Evolutionary conservation across 352 stramenopile species (phyloP).

Genomic region (Thalassiosira oceanica): DNA sequence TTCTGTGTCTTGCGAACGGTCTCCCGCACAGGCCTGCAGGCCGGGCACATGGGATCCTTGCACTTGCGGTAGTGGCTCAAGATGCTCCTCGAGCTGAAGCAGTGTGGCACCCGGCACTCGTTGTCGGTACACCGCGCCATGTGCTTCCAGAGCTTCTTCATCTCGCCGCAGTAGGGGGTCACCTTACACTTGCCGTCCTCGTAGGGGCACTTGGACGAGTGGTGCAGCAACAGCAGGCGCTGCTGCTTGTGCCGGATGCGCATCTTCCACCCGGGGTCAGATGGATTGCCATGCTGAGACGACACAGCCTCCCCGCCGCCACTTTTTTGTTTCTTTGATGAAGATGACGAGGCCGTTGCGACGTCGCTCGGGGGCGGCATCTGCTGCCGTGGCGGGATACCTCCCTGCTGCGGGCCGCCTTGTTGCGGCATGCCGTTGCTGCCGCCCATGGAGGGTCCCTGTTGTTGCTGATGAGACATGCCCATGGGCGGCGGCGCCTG

Average conservation of each 20-base stretch:
- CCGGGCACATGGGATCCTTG: constrained; percentile 91
- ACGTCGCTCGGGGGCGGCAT: constrained; percentile 11
- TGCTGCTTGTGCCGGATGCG: constrained; percentile 97
- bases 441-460: neutral
- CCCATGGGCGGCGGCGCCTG: neutral
- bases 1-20: constrained; percentile 84
- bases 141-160: constrained; percentile 98
- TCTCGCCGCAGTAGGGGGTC: constrained; percentile 93
- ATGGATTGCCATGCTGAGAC: constrained; percentile 56
- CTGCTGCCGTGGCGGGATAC: neutral
- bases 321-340: too few relatives aligned
- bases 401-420: neutral
- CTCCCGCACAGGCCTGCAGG: constrained; percentile 95
- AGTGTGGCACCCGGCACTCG: constrained; percentile 94
- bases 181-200: constrained; percentile 89
- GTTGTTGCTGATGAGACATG: neutral
- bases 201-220: constrained; percentile 96
- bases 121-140: constrained; percentile 96
- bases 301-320: constrained; percentile 6
- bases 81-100: constrained; percentile 96
- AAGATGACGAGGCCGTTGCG: too few relatives aligned
- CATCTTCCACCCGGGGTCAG: constrained; percentile 83
- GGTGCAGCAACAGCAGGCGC: constrained; percentile 92
- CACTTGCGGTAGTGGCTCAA: constrained; percentile 98
- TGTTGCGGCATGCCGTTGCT: neutral